Base-by-base conservation (phyloP, 371 early-diverging fungal species). In the Mortierella sp. region DNA sequence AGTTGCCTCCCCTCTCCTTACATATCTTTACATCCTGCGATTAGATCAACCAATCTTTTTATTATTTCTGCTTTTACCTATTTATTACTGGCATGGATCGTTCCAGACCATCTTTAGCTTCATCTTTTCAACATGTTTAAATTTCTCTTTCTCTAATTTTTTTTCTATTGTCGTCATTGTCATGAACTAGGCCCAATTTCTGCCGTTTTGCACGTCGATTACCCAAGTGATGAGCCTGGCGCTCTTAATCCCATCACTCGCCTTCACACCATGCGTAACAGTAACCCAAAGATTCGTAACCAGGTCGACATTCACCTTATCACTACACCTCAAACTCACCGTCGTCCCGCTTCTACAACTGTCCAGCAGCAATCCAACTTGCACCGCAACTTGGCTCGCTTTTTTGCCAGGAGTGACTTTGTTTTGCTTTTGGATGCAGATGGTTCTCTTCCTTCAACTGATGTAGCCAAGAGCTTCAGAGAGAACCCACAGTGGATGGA, bases 271-370 rank as follows among this genome's bases (percentile, higher is more conserved):
- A 60, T 83, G 56, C 85, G 83, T 34, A 85, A 84, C 62, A 75
- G 83, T 26, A 81, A 84, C 15, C 64, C 85, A 1, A 75, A 76
- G 51, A 58, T 89, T 17, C 74, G 74, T 22, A 66, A 70, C 1
- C 80, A 89, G 56, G 88, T 87, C 23, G 89, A 89, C 68, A 72
- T 89, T 3, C 89, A 89, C 70, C 69, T 89, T 10, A 68, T 89
- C 31, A 76, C 85, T 22, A 86, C 84, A 9, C 86, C 86, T 19
- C 64, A 61, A 7, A 74, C 75, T 31, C 82, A 80, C 49, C 65
- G 74, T 17, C 81, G 63, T 26, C 72, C 72, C 28, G 54, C 49
- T 19, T 59, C 71, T 34, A 53, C 68, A 28, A 35, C 69, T 26
- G 58, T 66, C 13, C 47, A 56, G 40, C 72, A 77, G 35, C 75